Evolutionary conservation across 495 filamentous ascomycete species (phyloP).

Genomic region (Aspergillus biplanus): DNA sequence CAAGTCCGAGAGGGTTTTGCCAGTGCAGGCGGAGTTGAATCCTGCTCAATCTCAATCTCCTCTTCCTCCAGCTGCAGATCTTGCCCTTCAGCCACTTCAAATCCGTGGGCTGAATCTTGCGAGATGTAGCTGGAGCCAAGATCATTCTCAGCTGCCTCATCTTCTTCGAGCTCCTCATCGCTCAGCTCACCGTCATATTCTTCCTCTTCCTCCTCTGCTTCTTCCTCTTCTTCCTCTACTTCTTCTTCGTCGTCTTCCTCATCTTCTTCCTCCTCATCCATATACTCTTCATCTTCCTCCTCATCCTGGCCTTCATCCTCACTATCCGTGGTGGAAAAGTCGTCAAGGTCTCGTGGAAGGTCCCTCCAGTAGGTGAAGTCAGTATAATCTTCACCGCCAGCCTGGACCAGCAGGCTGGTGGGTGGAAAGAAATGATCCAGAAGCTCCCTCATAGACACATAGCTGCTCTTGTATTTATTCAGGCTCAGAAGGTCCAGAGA

Average conservation of each 20-base stretch:
- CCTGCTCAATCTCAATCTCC: conserved; percentile 18
- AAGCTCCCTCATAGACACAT: conserved; percentile 93
- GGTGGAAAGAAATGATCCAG: conserved; percentile 97
- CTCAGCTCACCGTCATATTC: conserved; percentile 43
- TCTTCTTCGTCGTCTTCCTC: conserved; percentile 46
- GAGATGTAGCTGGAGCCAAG: conserved; percentile 66
- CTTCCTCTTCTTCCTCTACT: no score
- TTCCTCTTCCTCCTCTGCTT: conserved; percentile 40
- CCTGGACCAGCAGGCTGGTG: conserved; percentile 71
- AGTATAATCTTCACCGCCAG: conserved; percentile 82
- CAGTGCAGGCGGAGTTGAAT: conserved; percentile 12
- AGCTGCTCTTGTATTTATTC: conserved; percentile 95
- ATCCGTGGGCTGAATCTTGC: conserved; percentile 54
- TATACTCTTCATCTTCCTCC: conserved; percentile 31
- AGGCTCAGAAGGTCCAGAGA: conserved; percentile 87
- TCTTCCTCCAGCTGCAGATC: conserved; percentile 34
- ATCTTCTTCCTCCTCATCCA: conserved; percentile 44
- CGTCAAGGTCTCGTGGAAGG: conserved; percentile 69
- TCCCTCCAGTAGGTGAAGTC: conserved; percentile 91
- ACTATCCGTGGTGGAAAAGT: conserved; percentile 77
- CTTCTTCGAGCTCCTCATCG: conserved; percentile 48
- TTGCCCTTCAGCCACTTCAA: conserved; percentile 47
- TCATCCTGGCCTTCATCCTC: conserved; percentile 52
- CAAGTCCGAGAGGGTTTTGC: not conserved
- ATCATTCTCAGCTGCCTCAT: conserved; percentile 45